A percentile compares a stretch with the other conserved stretches of the same genome.
phyloP scores from a whole-genome alignment of 352 stramenopile species.

The Phytophthora syringae region DNA sequence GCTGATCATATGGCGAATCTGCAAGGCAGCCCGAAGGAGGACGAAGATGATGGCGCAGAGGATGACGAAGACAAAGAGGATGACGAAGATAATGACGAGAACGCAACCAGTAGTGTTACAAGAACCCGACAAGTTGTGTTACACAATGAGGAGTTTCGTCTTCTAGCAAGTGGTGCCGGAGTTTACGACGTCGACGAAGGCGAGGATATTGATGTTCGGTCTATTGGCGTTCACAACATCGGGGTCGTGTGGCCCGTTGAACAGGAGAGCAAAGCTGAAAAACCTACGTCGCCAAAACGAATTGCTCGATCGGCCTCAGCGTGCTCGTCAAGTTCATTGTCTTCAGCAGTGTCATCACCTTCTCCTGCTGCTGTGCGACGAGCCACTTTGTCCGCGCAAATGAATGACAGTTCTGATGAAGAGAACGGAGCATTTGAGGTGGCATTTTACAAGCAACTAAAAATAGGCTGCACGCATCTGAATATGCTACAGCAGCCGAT shows the following conservation, averaged over 20 bases:
- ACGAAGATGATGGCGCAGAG: not conserved
- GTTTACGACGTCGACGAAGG: slow-evolving; percentile 17
- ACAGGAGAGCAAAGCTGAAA: slow-evolving; percentile 1
- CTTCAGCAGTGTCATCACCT: not conserved
- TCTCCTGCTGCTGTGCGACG: not conserved
- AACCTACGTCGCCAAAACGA: not conserved
- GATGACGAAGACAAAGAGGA: too few species aligned
- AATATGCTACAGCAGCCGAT: not conserved
- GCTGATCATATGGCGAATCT: not conserved
- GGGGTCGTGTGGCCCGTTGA: slow-evolving; percentile 43
- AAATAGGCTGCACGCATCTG: slow-evolving; percentile 10
- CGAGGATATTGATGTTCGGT: slow-evolving; percentile 47
- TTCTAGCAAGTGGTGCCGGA: not conserved
- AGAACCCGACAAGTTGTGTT: slow-evolving; percentile 6
- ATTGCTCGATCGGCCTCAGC: not conserved
- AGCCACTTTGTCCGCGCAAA: slow-evolving; percentile 1
- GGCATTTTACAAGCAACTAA: slow-evolving; percentile 30
- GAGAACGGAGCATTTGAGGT: slow-evolving; percentile 21
- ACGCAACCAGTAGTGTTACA: not conserved
- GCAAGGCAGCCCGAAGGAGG: not conserved
- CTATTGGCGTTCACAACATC: slow-evolving; percentile 65
- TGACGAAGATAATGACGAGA: not conserved
- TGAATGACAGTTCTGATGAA: slow-evolving; percentile 5
- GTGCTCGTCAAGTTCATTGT: slow-evolving; percentile 19
- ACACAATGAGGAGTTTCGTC: slow-evolving; percentile 1